Evolutionary conservation across 768 basidiomycete species (phyloP), one percentile per base, ranked within the genome.

Genomic region (Naematelia aurantialba): DNA sequence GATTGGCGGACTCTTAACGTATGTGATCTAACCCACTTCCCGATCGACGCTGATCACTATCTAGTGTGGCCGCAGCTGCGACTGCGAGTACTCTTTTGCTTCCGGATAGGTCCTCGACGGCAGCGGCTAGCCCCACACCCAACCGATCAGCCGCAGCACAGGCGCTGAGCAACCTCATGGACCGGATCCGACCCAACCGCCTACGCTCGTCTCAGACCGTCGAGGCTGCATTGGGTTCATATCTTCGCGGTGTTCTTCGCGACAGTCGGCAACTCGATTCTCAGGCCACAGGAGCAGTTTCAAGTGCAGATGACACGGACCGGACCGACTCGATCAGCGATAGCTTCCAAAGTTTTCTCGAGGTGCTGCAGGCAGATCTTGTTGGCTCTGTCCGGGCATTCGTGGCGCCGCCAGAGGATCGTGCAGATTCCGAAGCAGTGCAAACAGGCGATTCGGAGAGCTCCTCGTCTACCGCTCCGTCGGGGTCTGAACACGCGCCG

Each of bases 31-130:
- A 29, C 22, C 5, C 26, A 0, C 47, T 10, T 45, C 45, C 34
- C 4, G 30, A 52, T 34, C 14, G 22, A 25, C 34, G 29, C 52
- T 52, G 5, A 48, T 53, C n/a, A 3, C 17, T 19, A 17, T 72
- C 50, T 62, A 88, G 89, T 66, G 89, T 91, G 29, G 89, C 89
- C 2, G 89, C 89, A n/a, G 88, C 89, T 10, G 89, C 89, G n/a
- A 90, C 89, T 1, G 89, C 89, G 1, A 88, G 88, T 5, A 91
- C 89, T 2, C 81, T 89, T 26, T 81, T 89, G n/a, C 85, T 86
- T 1, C 87, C 87, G 31, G 52, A 62, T 13, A 14, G n/a, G n/a
- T n/a, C 31, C 17, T 57, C 56, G 4, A 29, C 59, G 17, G 31
- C 65, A 24, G 29, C 27, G 17, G 56, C 61, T 3, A 13, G 42